These are phyloP conservation scores for Scalesia atractyloides DNA, from an alignment of 129 eudicot genomes.

Conservation along the genomic window DNA sequence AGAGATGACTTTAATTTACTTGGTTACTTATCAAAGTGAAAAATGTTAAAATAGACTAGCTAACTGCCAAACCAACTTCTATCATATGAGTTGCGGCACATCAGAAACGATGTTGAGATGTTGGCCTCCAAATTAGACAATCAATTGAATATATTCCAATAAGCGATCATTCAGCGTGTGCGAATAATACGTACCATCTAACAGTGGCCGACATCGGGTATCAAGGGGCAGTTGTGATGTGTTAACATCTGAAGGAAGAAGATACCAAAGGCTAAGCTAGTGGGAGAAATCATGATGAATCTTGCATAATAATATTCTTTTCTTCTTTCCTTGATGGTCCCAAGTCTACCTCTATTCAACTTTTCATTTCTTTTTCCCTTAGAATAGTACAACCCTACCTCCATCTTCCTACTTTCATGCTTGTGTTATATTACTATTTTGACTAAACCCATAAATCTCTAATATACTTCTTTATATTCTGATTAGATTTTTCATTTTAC, in stretches of 20 bases:
- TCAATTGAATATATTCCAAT: constrained; percentile 22
- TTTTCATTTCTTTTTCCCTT: constrained; percentile 17
- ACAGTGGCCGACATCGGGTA: constrained; percentile 35
- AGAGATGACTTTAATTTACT: background rate
- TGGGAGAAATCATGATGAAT: constrained; percentile 62
- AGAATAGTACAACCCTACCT: constrained; percentile 22
- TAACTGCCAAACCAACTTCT: constrained; percentile 14
- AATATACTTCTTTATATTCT: constrained; percentile 26
- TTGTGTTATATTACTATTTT: constrained; percentile 40
- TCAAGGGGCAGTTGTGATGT: constrained; percentile 26
- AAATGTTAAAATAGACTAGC: constrained; percentile 4
- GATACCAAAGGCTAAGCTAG: constrained; percentile 45
- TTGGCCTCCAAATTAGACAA: constrained; percentile 24
- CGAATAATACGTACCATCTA: constrained; percentile 14
- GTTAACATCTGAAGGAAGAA: constrained; percentile 33
- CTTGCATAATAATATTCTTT: constrained; percentile 37
- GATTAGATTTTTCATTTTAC: constrained; percentile 16
- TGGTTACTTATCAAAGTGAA: constrained; percentile 4
- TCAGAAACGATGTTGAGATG: constrained; percentile 21
- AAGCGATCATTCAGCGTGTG: constrained; percentile 6
- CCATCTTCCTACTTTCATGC: constrained; percentile 35
- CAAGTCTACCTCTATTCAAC: constrained; percentile 28
- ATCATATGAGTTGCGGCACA: constrained; percentile 13
- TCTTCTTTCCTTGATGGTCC: constrained; percentile 35
- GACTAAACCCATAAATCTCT: constrained; percentile 52